phyloP scores from a whole-genome alignment of 345 rosid genomes.

The Xanthoceras sorbifolium region DNA sequence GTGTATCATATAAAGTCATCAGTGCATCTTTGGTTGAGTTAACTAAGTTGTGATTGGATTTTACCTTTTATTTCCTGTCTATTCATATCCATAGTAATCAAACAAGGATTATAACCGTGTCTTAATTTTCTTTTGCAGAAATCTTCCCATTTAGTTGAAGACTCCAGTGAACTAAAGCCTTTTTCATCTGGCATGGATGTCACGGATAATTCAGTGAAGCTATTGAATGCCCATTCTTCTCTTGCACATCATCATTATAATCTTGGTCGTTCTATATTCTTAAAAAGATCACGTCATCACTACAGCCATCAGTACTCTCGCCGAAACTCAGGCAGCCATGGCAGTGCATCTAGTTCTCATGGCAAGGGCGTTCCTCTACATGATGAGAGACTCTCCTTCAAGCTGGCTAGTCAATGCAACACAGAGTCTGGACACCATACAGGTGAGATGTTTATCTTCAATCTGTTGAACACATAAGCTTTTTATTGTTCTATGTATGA shows the following conservation, averaged over 20 bases:
- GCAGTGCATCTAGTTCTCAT: constrained; percentile 49
- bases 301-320: constrained; percentile 56
- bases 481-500: background rate
- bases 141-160: constrained; percentile 32
- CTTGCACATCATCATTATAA: constrained; percentile 39
- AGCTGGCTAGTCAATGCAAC: constrained; percentile 35
- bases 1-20: background rate
- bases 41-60: background rate
- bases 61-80: background rate
- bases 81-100: background rate
- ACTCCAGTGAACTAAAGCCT: constrained; percentile 36
- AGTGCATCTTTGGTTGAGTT: background rate
- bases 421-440: constrained; percentile 31
- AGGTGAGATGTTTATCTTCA: constrained; percentile 32
- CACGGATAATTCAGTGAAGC: constrained; percentile 35
- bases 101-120: background rate
- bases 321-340: constrained; percentile 44
- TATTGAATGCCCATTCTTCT: constrained; percentile 35
- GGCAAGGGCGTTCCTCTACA: constrained; percentile 36
- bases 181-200: constrained; percentile 37
- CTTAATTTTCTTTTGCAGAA: constrained; percentile 31
- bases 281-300: constrained; percentile 59
- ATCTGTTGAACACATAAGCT: background rate
- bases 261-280: constrained; percentile 50
- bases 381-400: constrained; percentile 45